Evolutionary conservation across 2,329 filamentous ascomycete species (phyloP).

Genomic region (Neonectria ditissima): DNA sequence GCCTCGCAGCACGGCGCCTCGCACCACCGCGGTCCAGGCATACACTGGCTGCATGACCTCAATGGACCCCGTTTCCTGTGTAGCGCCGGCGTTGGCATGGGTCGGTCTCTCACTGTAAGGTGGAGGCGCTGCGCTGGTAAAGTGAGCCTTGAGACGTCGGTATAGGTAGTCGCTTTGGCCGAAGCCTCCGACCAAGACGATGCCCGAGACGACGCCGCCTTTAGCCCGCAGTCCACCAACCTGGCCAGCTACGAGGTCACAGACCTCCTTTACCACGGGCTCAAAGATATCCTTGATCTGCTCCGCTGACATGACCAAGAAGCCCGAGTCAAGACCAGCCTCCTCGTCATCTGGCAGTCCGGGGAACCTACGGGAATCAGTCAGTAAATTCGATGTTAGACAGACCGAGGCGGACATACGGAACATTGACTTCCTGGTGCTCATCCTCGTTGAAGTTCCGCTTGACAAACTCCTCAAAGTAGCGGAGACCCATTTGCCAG

Average conservation of each 20-base stretch:
- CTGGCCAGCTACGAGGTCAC: slow-evolving; percentile 75
- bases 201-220: slow-evolving; percentile 75
- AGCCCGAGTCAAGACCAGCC: slow-evolving; percentile 79
- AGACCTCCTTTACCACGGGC: slow-evolving; percentile 78
- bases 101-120: slow-evolving; percentile 78
- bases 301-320: slow-evolving; percentile 76
- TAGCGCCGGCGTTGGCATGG: slow-evolving; percentile 64
- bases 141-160: slow-evolving; percentile 76
- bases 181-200: slow-evolving; percentile 85
- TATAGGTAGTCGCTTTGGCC: slow-evolving; percentile 84
- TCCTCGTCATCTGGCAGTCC: slow-evolving; percentile 82
- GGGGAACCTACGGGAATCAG: slow-evolving; percentile 65
- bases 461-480: slow-evolving; percentile 89
- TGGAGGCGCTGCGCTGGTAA: slow-evolving; percentile 68
- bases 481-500: slow-evolving; percentile 82
- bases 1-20: slow-evolving; percentile 80
- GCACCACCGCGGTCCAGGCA: slow-evolving; percentile 84
- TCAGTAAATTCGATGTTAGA: slow-evolving; percentile 1
- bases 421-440: slow-evolving; percentile 80
- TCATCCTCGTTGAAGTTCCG: slow-evolving; percentile 85
- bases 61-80: slow-evolving; percentile 67
- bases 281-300: slow-evolving; percentile 81
- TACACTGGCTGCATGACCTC: slow-evolving; percentile 87
- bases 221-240: slow-evolving; percentile 72
- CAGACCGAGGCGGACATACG: slow-evolving; percentile 57